Evolutionary conservation across 2,329 filamentous ascomycete species (phyloP).

Genomic region (Fusarium clavum): DNA sequence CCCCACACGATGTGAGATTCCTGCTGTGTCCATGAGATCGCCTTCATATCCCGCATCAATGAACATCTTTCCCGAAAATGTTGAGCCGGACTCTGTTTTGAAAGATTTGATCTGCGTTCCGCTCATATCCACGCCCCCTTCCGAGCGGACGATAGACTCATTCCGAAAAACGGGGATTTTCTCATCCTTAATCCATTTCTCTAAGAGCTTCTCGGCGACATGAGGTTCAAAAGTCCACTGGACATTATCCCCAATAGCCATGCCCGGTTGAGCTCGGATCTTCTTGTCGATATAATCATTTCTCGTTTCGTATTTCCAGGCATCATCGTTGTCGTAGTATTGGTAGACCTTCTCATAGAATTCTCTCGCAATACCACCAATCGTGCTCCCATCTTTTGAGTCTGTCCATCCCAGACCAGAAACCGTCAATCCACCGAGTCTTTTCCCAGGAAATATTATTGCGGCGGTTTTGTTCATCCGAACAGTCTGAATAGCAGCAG

Average conservation of each 20-base stretch:
- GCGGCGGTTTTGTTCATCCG: conserved; percentile 36
- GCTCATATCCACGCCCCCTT: conserved; percentile 6
- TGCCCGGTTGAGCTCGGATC: conserved; percentile 31
- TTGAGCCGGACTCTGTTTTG: conserved; percentile 12
- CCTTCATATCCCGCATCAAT: conserved; percentile 39
- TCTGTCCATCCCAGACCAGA: conserved; percentile 39
- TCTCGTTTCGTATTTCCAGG: conserved; percentile 3
- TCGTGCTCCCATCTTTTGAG: conserved; percentile 35
- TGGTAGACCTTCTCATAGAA: conserved; percentile 30
- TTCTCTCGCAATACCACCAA: conserved; percentile 37
- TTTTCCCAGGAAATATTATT: conserved; percentile 21
- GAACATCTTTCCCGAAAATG: conserved; percentile 30
- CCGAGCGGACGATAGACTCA: conserved; percentile 15
- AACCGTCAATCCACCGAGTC: conserved; percentile 30
- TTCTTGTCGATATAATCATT: conserved; percentile 26
- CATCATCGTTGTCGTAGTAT: conserved; percentile 23
- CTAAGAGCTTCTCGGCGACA: conserved; percentile 29
- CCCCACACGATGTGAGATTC: conserved; percentile 27
- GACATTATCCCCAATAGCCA: conserved; percentile 29
- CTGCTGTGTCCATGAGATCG: conserved; percentile 37
- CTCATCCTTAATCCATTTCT: conserved; percentile 35
- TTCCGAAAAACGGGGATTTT: conserved; percentile 34
- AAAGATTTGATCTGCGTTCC: conserved; percentile 26
- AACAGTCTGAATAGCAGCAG: conserved; percentile 33
- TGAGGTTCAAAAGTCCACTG: conserved; percentile 41